Percentiles rank a stretch among this genome's conserved stretches.
phyloP scores from a whole-genome alignment of 257 asterid genomes.

The Solanum clarkiae region DNA sequence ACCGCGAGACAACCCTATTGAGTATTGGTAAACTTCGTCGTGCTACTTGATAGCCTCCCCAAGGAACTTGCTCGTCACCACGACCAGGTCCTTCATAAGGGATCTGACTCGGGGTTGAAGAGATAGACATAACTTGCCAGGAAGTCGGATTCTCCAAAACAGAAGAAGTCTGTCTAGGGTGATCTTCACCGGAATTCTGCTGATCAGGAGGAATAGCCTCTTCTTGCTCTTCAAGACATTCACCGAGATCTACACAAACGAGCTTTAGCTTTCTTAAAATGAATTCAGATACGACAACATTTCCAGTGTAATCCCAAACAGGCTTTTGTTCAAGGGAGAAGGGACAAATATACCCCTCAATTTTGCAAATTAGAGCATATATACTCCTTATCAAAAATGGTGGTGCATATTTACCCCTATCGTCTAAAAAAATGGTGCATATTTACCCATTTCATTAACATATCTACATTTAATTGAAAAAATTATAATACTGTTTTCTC shows the following conservation, averaged over 20 bases:
- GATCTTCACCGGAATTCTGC: not conserved
- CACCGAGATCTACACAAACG: not conserved
- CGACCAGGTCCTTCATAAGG: slow-evolving; percentile 1
- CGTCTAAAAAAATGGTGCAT: too few relatives aligned
- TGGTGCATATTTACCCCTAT: too few relatives aligned
- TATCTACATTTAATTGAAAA: too few relatives aligned
- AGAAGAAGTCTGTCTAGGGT: not conserved
- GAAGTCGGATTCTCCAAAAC: not conserved
- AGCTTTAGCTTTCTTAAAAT: not conserved
- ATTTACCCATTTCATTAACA: too few relatives aligned
- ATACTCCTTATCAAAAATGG: too few relatives aligned
- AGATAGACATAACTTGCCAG: not conserved
- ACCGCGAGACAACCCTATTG: not conserved
- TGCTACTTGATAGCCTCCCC: slow-evolving; percentile 6
- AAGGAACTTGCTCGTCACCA: slow-evolving; percentile 1
- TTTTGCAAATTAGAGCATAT: too few relatives aligned
- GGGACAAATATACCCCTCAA: too few relatives aligned
- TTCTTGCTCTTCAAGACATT: not conserved
- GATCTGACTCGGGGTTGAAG: slow-evolving; percentile 1
- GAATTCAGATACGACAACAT: not conserved
- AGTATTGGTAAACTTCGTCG: slow-evolving; percentile 3
- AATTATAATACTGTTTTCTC: too few relatives aligned
- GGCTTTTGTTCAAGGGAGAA: too few relatives aligned
- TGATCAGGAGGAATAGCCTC: not conserved
- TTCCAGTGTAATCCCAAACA: too few relatives aligned